phyloP scores from a whole-genome alignment of 2,329 filamentous ascomycete genomes.

The Pyrenochaeta sp. region DNA sequence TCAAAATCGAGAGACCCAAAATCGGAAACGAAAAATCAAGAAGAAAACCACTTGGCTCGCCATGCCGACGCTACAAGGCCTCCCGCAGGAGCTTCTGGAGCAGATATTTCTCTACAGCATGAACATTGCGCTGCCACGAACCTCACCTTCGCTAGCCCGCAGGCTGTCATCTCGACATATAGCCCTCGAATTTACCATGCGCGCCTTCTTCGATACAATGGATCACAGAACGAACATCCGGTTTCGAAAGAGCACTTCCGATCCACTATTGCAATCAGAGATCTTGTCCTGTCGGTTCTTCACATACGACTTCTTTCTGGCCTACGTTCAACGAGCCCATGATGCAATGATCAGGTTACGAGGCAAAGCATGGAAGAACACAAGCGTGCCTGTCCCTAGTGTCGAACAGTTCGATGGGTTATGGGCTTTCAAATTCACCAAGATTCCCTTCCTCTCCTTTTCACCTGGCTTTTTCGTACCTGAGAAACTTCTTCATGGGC shows the following conservation, averaged over 20 bases:
- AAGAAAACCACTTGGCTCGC: constrained; percentile 23
- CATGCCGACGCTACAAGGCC: constrained; percentile 43
- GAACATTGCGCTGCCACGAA: constrained; percentile 43
- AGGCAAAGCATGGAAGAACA: constrained; percentile 40
- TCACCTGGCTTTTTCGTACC: constrained; percentile 41
- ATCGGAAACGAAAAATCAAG: constrained; percentile 21
- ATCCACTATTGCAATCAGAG: constrained; percentile 34
- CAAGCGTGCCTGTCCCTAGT: constrained; percentile 34
- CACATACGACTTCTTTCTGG: constrained; percentile 45
- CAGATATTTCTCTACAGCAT: constrained; percentile 46
- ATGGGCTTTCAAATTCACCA: constrained; percentile 41
- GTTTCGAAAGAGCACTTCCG: constrained; percentile 25
- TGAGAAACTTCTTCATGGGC: constrained; percentile 46
- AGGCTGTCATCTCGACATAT: constrained; percentile 39
- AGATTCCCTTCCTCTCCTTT: constrained; percentile 40
- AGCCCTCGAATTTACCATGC: constrained; percentile 40
- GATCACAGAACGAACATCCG: constrained; percentile 37
- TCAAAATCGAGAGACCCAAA: constrained; percentile 13
- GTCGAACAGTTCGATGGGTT: constrained; percentile 34
- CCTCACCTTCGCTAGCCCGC: constrained; percentile 38
- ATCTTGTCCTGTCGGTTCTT: constrained; percentile 45
- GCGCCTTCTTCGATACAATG: constrained; percentile 42
- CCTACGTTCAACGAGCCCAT: constrained; percentile 41
- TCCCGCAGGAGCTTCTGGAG: constrained; percentile 46
- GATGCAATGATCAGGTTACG: constrained; percentile 34